A percentile compares a stretch with the other conserved stretches of the same genome.
These are phyloP conservation scores for Emericellopsis cladophorae DNA, from an alignment of 2,329 filamentous ascomycete genomes.

Conservation along the genomic window DNA sequence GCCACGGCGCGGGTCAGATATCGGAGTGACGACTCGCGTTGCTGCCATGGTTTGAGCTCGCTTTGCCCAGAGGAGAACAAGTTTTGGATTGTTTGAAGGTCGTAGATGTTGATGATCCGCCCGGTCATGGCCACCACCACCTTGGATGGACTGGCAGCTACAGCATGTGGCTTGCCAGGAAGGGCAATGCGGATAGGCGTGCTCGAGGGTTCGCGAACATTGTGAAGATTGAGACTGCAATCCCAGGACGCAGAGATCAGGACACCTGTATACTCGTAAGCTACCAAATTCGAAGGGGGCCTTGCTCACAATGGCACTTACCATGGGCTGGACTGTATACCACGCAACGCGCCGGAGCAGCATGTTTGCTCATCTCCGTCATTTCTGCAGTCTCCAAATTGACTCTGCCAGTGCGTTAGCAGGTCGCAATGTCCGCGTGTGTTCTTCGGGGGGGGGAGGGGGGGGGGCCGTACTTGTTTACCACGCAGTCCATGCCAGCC, in stretches of 20 bases:
- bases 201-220: constrained; percentile 38
- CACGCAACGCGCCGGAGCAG: constrained; percentile 68
- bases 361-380: constrained; percentile 66
- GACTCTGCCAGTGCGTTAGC: constrained; percentile 27
- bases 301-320: constrained; percentile 17
- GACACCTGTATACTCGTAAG: constrained; percentile 33
- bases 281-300: too few species aligned
- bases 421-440: not conserved
- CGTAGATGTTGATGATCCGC: constrained; percentile 89
- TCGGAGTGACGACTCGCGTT: constrained; percentile 85
- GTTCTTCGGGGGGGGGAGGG: not conserved
- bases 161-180: constrained; percentile 78
- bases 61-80: constrained; percentile 31
- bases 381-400: constrained; percentile 62
- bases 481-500: constrained; percentile 76
- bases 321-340: constrained; percentile 67
- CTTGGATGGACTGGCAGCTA: constrained; percentile 66
- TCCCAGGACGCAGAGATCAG: constrained; percentile 93
- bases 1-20: constrained; percentile 90
- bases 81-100: constrained; percentile 55
- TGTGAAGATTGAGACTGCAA: constrained; percentile 75
- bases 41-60: constrained; percentile 72
- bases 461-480: constrained; percentile 47
- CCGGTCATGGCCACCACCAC: constrained; percentile 93
- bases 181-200: constrained; percentile 55